Conservation (phyloP, 1,284 basidiomycete species). For the Apiotrichum akiyoshidainum region DNA sequence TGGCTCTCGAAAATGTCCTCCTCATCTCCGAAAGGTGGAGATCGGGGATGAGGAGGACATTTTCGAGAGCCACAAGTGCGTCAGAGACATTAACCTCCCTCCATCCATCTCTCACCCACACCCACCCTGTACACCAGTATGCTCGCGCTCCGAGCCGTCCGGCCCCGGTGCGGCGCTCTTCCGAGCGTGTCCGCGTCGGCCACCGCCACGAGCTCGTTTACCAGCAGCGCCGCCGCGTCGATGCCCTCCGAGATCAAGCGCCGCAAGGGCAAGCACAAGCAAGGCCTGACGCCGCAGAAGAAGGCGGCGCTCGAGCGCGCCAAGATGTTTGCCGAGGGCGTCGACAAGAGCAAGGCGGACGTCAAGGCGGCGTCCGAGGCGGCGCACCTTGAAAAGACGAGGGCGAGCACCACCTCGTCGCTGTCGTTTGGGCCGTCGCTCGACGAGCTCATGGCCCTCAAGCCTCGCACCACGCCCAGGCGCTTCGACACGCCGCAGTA, state of each 20-base stretch:
- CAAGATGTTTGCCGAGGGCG: background rate
- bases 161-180: background rate
- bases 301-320: constrained; percentile 1
- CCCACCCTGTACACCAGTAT: background rate
- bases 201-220: background rate
- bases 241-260: background rate
- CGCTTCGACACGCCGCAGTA: background rate
- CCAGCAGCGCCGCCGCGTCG: background rate
- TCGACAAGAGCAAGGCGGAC: background rate
- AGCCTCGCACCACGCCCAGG: background rate
- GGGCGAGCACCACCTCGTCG: background rate
- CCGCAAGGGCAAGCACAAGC: background rate
- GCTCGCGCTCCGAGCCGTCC: background rate
- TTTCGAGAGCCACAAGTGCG: too few species aligned
- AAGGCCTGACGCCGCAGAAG: background rate
- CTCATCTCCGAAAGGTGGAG: too few species aligned
- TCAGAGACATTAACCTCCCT: background rate
- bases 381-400: background rate
- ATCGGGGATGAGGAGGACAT: too few species aligned
- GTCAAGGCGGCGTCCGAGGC: background rate
- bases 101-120: background rate
- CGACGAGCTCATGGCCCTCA: background rate
- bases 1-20: too few species aligned
- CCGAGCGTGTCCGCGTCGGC: background rate
- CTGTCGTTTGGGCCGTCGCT: background rate